Evolutionary conservation across 163 green algal species (phyloP).

Genomic region (Prototheca cutis): DNA sequence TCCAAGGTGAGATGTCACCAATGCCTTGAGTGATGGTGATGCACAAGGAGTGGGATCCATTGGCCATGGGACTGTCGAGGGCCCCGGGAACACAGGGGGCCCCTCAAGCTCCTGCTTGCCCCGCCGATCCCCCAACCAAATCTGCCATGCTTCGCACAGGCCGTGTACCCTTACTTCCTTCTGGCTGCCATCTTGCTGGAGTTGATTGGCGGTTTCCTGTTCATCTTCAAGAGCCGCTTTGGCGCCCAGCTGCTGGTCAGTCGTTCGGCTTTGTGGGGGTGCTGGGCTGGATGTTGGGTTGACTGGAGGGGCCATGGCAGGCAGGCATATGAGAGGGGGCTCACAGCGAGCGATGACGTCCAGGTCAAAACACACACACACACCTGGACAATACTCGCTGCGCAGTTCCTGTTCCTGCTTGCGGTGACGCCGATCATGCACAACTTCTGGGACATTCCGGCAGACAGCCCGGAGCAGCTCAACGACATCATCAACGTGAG

Average conservation of each 20-base stretch:
- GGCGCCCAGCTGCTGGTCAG: slow-evolving; percentile 16
- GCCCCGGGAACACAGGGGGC: too few relatives aligned
- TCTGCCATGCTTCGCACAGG: too few relatives aligned
- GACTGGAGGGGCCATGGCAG: too few relatives aligned
- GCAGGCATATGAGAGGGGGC: too few relatives aligned
- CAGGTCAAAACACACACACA: too few relatives aligned
- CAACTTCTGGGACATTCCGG: slow-evolving; percentile 28
- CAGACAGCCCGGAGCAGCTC: slow-evolving; percentile 9
- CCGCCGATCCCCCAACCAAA: too few relatives aligned
- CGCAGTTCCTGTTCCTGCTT: slow-evolving; percentile 25
- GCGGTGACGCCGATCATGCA: slow-evolving; percentile 32
- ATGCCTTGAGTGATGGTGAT: neutral
- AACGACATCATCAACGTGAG: slow-evolving; percentile 19
- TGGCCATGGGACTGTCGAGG: too few relatives aligned
- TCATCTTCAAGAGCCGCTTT: slow-evolving; percentile 14
- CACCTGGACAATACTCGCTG: neutral
- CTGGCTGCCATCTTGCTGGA: slow-evolving; percentile 17
- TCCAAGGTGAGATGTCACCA: slow-evolving; percentile 7
- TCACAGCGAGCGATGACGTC: too few relatives aligned
- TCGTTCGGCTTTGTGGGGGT: too few relatives aligned
- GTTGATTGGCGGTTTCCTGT: slow-evolving; percentile 19
- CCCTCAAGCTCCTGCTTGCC: too few relatives aligned
- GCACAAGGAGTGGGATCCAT: neutral
- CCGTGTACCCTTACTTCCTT: slow-evolving; percentile 11
- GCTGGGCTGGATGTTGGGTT: too few relatives aligned